Evolutionary conservation across 2,329 filamentous ascomycete species (phyloP).

Genomic region (Paraconiothyrium sp.): DNA sequence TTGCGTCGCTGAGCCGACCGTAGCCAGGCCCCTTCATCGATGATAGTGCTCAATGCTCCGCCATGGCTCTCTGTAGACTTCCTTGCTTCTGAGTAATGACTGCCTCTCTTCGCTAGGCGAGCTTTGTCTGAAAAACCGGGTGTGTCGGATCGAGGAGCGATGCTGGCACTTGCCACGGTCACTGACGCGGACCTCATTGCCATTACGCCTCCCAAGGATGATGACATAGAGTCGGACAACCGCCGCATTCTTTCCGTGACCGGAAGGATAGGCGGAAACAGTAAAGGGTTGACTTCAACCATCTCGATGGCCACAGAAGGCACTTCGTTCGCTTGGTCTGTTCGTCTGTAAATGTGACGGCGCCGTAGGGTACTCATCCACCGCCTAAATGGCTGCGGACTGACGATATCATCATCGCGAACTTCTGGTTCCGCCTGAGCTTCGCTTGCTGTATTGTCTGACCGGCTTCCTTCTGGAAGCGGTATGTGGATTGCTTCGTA

Average conservation of each 20-base stretch:
- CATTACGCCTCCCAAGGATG: conserved; percentile 82
- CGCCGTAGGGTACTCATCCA: conserved; percentile 78
- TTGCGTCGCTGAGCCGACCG: conserved; percentile 79
- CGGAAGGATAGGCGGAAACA: conserved; percentile 21
- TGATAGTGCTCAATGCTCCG: conserved; percentile 54
- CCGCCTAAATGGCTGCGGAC: conserved; percentile 67
- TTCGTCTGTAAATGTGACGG: conserved; percentile 56
- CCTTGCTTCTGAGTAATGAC: conserved; percentile 68
- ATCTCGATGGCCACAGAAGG: conserved; percentile 49
- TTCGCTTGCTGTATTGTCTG: conserved; percentile 31
- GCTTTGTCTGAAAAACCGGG: conserved; percentile 68
- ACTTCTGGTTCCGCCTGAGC: conserved; percentile 15
- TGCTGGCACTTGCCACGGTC: conserved; percentile 77
- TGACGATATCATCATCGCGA: conserved; percentile 8
- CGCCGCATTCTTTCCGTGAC: conserved; percentile 43
- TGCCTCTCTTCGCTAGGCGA: conserved; percentile 68
- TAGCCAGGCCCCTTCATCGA: conserved; percentile 75
- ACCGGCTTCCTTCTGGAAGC: conserved; percentile 33
- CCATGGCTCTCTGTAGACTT: conserved; percentile 67
- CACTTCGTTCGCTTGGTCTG: conserved; percentile 46
- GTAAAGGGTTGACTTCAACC: conserved; percentile 19
- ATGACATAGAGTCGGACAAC: conserved; percentile 68
- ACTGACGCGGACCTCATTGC: conserved; percentile 82
- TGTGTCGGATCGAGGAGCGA: conserved; percentile 66
- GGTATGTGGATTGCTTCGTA: conserved; percentile 46